Conservation (phyloP, 2,329 filamentous ascomycete genomes). For the Penicillium digitatum region DNA sequence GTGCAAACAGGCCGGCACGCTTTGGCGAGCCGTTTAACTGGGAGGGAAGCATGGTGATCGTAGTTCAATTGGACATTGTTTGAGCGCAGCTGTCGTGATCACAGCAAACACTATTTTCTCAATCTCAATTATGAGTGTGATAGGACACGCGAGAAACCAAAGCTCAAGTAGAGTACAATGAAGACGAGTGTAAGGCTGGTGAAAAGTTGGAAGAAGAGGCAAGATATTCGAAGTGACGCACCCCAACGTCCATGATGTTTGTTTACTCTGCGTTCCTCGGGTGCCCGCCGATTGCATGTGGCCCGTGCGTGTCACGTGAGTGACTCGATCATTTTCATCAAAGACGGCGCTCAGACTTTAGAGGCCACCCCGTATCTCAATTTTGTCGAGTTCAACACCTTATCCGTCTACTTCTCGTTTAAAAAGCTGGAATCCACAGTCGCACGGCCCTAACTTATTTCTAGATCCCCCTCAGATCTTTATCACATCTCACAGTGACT, state of each 20-base stretch:
- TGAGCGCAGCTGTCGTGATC: slow-evolving; percentile 14
- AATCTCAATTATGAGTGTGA: neutral
- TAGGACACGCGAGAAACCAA: slow-evolving; percentile 1
- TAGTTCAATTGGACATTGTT: slow-evolving; percentile 31
- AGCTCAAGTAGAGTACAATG: neutral
- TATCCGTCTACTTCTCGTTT: neutral
- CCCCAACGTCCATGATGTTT: slow-evolving; percentile 31
- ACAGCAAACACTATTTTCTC: slow-evolving; percentile 12
- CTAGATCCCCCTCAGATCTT: neutral
- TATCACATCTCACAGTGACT: neutral
- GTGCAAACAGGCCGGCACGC: slow-evolving; percentile 75
- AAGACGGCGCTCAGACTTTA: slow-evolving; percentile 16
- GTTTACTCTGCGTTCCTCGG: slow-evolving; percentile 39
- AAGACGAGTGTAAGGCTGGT: neutral
- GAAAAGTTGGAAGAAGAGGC: slow-evolving; percentile 8
- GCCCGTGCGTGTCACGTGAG: slow-evolving; percentile 28
- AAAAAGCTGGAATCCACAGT: neutral
- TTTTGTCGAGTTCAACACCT: neutral
- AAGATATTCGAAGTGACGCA: slow-evolving; percentile 8
- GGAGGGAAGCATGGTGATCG: slow-evolving; percentile 50
- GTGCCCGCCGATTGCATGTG: slow-evolving; percentile 29
- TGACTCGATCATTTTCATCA: slow-evolving; percentile 22
- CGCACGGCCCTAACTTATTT: neutral
- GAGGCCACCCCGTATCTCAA: neutral
- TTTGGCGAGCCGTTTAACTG: slow-evolving; percentile 63